Percentiles rank a stretch among this genome's conserved stretches.
These are phyloP conservation scores for Aquilaria sinensis DNA, from an alignment of 345 rosid genomes.

Conservation along the genomic window DNA sequence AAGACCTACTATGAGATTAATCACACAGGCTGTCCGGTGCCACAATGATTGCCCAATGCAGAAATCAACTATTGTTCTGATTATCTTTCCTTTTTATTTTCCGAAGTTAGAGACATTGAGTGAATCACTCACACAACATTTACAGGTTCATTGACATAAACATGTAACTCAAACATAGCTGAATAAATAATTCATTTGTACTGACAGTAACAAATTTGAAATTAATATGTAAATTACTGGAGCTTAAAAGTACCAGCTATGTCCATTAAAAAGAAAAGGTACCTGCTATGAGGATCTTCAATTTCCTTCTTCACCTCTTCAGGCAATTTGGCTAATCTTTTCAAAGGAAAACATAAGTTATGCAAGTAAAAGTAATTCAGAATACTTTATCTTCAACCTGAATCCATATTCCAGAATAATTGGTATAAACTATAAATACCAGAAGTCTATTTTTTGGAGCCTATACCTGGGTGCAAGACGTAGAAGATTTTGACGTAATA, in stretches of 20 bases:
- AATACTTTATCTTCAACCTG: not conserved
- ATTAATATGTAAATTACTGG: no score
- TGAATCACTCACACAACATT: no score
- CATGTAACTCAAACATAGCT: no score
- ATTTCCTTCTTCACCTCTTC: constrained; percentile 73
- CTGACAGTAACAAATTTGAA: no score
- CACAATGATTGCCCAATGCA: no score
- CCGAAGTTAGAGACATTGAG: no score
- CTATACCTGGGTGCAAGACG: constrained; percentile 64
- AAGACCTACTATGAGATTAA: no score
- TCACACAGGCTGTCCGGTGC: no score
- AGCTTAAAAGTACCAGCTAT: constrained; percentile 34
- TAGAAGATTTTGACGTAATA: constrained; percentile 66
- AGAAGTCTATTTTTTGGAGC: constrained; percentile 6
- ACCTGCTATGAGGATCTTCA: constrained; percentile 89
- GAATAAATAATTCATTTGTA: no score
- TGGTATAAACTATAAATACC: constrained; percentile 1
- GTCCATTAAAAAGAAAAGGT: not conserved
- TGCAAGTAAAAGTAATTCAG: not conserved
- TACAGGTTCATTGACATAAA: no score
- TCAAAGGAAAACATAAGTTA: constrained; percentile 10
- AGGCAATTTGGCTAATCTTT: constrained; percentile 77
- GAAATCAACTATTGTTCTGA: no score
- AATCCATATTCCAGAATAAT: not conserved
- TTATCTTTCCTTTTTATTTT: no score